Evolutionary conservation across 768 basidiomycete species (phyloP), one percentile per base, ranked within the genome.

Genomic region (Boletus subcaerulescens): DNA sequence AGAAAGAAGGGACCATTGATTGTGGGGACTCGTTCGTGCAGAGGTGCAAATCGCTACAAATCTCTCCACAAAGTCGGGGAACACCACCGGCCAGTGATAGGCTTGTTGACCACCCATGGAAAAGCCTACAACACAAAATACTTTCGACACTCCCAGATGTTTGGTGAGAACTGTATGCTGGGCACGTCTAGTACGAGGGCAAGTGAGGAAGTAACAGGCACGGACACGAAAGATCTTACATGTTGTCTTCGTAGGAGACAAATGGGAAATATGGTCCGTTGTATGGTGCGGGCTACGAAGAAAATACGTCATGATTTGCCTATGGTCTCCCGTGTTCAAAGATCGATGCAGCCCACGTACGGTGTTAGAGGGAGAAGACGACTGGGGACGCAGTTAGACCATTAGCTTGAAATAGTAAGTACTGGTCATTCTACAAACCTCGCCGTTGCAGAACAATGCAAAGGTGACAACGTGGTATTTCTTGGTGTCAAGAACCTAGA

Each of bases 21-120:
- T 83, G 52, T 83, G 81, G 3, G 73, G 74, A 60, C 79, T 81
- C 4, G 81, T 82, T 32, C 80, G 72, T 15, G 80, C 83, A 14
- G 81, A 83, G 42, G 80, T 78, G 60, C 83, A 83, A 55, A 84
- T 75, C 29, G 63, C 53, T 17, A 45, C 55, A 46, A 61, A 78
- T 77, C 70, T 76, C 55, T 82, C 76, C 24, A 84, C 77, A 32
- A 76, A 77, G 48, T 84, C 81, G 3, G 83, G 81, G 57, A 78
- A 82, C 59, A 83, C 68, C n/a, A 79, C 76, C 1, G 81, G 68
- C 83, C 80, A 84, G 57, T 84, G 74, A 61, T 82, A 83, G 0
- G 81, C 76, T 77, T 82, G 52, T 45, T 83, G 83, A 3, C 76
- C 83, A 50, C 82, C 81, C 83, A 84, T 85, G 4, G 81, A 82